Evolutionary conservation across 2,329 filamentous ascomycete genomes (phyloP), one percentile per base, ranked within the genome.

Genomic region (Colletotrichum sp.): DNA sequence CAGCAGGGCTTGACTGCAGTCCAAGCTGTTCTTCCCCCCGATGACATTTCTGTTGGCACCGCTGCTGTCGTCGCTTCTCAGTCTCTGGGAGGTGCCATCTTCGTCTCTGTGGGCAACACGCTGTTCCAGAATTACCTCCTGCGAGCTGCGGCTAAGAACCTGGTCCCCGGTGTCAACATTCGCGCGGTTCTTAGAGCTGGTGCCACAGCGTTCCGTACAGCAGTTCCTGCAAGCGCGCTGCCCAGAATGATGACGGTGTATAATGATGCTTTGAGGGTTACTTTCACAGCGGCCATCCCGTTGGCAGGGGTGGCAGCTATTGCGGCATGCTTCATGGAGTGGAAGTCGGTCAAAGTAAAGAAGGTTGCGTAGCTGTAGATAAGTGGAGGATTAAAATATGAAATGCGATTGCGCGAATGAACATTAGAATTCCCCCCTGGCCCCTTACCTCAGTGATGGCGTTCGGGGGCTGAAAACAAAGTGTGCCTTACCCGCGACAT

Each of bases 201-300:
- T 13, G 85, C 86, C 2, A 91, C 90, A 0, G 84, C 89, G 71
- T 82, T 94, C 38, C 86, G 88, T 72, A 27, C 59, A 6, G 82
- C 82, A 2, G 89, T 93, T 69, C 78, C 86, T 0, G 69, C 81
- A 0, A 79, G 88, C 15, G 84, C 84, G 75, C 78, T 93, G 0
- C 78, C 82, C 1, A 85, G 84, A 0, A 88, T 94, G 55, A 81
- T 92, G 18, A 66, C 78, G 0, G 89, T 89, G 0, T 94, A 94
- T 81, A 92, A 88, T 72, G 82, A 88, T 66, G 89, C 89, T 1
- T 90, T 92, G 77, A 91, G 91, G 77, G 89, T 91, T 8, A 85
- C 86, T 5, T 86, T 90, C 31, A 91, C 72, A 9, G 70, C 43
- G 34, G 72, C 72, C 4, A 66, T 74, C 43, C 64, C 70, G 2